phyloP scores from a whole-genome alignment of 495 filamentous ascomycete species.

The Neurospora discreta region DNA sequence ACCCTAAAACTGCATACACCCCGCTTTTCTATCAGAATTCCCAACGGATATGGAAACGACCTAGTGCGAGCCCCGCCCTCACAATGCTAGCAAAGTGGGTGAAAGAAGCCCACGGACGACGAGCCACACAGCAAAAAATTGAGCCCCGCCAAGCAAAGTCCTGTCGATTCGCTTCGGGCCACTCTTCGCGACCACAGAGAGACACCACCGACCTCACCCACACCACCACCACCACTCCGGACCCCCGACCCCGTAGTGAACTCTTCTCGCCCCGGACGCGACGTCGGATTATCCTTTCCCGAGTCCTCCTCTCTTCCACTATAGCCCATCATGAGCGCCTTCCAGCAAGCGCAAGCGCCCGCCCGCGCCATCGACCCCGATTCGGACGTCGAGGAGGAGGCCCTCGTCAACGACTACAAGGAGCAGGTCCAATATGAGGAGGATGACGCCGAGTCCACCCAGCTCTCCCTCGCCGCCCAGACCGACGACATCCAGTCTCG shows the following conservation, averaged over 20 bases:
- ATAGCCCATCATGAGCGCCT: slow-evolving; percentile 33
- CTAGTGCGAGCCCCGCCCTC: not conserved
- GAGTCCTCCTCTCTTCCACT: not conserved
- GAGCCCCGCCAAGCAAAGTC: slow-evolving; percentile 22
- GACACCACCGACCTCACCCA: slow-evolving; percentile 6
- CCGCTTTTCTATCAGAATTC: not conserved
- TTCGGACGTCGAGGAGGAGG: slow-evolving; percentile 89
- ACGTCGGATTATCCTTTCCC: not conserved
- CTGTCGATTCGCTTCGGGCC: slow-evolving; percentile 12
- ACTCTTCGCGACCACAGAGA: slow-evolving; percentile 14
- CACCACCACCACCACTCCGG: slow-evolving; percentile 9
- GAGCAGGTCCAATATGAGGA: slow-evolving; percentile 90
- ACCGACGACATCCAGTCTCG: slow-evolving; percentile 81
- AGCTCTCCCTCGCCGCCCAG: slow-evolving; percentile 41
- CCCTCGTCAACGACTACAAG: slow-evolving; percentile 83
- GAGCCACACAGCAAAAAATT: slow-evolving; percentile 17
- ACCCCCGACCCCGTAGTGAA: slow-evolving; percentile 1
- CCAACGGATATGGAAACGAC: not conserved
- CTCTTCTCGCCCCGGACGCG: not conserved
- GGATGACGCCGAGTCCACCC: slow-evolving; percentile 66
- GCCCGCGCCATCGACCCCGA: slow-evolving; percentile 56
- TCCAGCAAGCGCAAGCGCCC: slow-evolving; percentile 40
- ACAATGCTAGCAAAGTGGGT: not conserved
- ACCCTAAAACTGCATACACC: not conserved
- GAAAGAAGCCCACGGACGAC: not conserved